A percentile compares a stretch with the other conserved stretches of the same genome.
Conservation (phyloP, 2,329 filamentous ascomycete genomes). For the Neonectria ditissima region DNA sequence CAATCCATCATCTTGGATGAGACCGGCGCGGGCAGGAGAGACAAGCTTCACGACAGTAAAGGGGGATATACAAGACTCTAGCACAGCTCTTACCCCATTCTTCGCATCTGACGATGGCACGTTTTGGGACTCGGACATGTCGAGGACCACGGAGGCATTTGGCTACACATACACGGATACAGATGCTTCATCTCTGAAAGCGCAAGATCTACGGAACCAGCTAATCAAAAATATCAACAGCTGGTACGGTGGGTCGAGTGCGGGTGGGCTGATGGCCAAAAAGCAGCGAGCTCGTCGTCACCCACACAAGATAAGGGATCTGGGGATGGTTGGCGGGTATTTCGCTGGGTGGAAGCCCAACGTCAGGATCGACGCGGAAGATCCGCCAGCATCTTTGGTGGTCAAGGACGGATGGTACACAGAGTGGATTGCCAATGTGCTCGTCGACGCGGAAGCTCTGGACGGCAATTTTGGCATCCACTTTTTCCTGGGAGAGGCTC, state of each 20-base stretch:
- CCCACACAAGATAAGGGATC: not conserved
- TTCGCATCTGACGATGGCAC: conserved; percentile 66
- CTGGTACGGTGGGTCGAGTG: conserved; percentile 53
- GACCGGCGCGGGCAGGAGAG: conserved; percentile 64
- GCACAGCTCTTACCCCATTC: conserved; percentile 76
- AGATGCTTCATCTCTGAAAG: conserved; percentile 39
- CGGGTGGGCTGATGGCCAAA: conserved; percentile 37
- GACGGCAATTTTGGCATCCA: conserved; percentile 71
- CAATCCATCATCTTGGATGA: conserved; percentile 75
- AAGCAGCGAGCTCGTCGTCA: conserved; percentile 3
- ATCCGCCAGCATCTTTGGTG: conserved; percentile 45
- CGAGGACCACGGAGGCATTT: conserved; percentile 70
- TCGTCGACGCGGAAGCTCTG: conserved; percentile 69
- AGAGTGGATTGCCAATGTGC: conserved; percentile 78
- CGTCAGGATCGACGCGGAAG: conserved; percentile 41
- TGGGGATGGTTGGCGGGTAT: conserved; percentile 10
- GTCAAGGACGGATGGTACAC: conserved; percentile 59
- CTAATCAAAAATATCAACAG: conserved; percentile 64
- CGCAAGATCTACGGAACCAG: conserved; percentile 47
- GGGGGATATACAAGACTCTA: conserved; percentile 65
- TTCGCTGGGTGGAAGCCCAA: conserved; percentile 35
- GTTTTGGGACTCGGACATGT: conserved; percentile 76
- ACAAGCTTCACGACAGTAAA: conserved; percentile 70
- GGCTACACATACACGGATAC: conserved; percentile 82
- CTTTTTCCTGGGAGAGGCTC: conserved; percentile 72